Conservation (phyloP, 371 early-diverging fungal species). For the Mucor irregularis region DNA sequence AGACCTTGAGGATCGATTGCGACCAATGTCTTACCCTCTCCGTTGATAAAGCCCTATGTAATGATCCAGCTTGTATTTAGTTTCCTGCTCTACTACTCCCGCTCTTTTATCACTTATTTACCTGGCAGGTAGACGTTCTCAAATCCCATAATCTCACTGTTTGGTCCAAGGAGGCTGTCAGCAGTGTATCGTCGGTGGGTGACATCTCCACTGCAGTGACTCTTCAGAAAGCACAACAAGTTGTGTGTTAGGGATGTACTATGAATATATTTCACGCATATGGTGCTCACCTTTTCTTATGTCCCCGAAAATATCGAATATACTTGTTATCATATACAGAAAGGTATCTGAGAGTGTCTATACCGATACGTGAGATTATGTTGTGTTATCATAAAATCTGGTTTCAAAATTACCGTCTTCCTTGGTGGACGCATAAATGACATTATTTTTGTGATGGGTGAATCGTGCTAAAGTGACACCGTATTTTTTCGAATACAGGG, state of each 20-base stretch:
- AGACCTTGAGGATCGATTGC: conserved; percentile 83
- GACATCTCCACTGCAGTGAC: conserved; percentile 79
- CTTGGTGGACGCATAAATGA: conserved; percentile 92
- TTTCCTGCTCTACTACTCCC: too few species aligned
- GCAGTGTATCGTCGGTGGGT: conserved; percentile 73
- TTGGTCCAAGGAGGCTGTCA: conserved; percentile 73
- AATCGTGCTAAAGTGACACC: conserved; percentile 82
- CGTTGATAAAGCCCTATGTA: conserved; percentile 48
- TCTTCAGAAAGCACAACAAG: conserved; percentile 26
- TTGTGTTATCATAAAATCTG: too few species aligned
- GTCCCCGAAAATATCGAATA: conserved; percentile 89
- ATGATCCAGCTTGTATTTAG: too few species aligned
- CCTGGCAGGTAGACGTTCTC: conserved; percentile 64
- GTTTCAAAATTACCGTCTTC: conserved; percentile 89
- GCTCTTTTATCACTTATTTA: conserved; percentile 29
- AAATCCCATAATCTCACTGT: conserved; percentile 84
- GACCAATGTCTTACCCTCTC: conserved; percentile 58
- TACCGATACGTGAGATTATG: too few species aligned
- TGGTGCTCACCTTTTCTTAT: conserved; percentile 60
- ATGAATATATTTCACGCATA: not conserved
- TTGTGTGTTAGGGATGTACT: not conserved
- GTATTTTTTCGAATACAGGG: conserved; percentile 83
- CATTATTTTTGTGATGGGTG: conserved; percentile 72
- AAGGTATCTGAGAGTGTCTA: conserved; percentile 89
- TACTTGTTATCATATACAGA: conserved; percentile 92